Conservation (phyloP, 139 green algal species). For the Chlorokybus atmophyticus region DNA sequence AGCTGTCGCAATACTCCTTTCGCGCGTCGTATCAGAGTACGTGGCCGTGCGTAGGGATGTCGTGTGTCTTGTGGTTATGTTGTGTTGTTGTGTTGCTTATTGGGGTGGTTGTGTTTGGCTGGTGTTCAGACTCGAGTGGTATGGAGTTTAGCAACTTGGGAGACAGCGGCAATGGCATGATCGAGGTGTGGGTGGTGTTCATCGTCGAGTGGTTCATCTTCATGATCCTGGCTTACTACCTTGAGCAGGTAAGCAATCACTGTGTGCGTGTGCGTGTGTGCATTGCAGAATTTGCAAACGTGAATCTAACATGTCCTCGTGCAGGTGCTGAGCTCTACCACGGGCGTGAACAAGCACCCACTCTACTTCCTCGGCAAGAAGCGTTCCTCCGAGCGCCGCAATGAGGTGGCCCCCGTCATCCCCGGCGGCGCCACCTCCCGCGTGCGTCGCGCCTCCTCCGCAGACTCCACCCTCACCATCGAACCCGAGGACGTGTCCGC, state of each 20-base stretch:
- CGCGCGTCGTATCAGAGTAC: conserved; percentile 13
- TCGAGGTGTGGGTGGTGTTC: conserved; percentile 46
- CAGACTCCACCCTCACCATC: too few species aligned
- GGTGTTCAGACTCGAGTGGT: too few species aligned
- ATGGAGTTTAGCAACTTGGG: conserved; percentile 47
- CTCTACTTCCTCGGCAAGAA: conserved; percentile 75
- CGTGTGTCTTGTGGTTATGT: too few species aligned
- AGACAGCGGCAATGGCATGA: conserved; percentile 55
- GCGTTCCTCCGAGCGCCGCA: neutral
- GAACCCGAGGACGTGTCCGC: too few species aligned
- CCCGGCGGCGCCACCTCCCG: too few species aligned
- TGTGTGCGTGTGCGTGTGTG: neutral
- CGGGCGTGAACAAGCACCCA: conserved; percentile 58
- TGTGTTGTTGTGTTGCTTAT: too few species aligned
- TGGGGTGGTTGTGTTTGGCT: too few species aligned
- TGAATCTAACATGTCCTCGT: neutral
- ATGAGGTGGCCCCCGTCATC: neutral
- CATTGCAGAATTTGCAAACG: neutral
- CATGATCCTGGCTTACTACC: conserved; percentile 15
- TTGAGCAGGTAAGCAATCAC: conserved; percentile 13
- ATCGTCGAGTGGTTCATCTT: conserved; percentile 66
- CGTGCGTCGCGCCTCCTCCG: too few species aligned
- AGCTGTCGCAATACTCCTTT: conserved; percentile 52
- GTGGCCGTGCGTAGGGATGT: too few species aligned
- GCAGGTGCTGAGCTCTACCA: conserved; percentile 51